phyloP scores from a whole-genome alignment of 2,329 filamentous ascomycete genomes.

The Sporothrix inflata region DNA sequence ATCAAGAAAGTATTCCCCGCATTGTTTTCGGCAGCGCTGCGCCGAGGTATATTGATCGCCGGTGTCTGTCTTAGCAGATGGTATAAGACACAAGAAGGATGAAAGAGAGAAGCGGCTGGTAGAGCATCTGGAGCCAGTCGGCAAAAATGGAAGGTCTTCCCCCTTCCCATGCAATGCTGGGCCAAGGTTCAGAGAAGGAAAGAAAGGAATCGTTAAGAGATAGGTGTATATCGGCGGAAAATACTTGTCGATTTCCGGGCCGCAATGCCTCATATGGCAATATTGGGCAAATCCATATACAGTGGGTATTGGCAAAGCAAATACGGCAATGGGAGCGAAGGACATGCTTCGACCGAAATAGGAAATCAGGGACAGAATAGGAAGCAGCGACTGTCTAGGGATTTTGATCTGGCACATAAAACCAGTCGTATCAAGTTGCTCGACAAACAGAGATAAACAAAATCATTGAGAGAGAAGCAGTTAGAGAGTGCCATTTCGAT shows the following conservation, averaged over 20 bases:
- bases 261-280: slow-evolving; percentile 10
- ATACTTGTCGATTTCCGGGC: neutral
- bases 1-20: neutral
- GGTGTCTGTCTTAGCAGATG: neutral
- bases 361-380: too few relatives aligned
- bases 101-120: neutral
- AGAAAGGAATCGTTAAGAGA: neutral
- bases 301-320: neutral
- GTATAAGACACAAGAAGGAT: neutral
- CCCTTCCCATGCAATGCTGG: neutral
- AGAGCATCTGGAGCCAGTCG: neutral
- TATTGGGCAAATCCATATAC: neutral
- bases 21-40: neutral
- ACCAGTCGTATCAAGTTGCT: too few relatives aligned
- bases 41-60: slow-evolving; percentile 2
- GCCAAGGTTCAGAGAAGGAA: neutral
- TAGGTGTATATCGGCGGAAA: neutral
- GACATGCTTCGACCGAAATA: neutral
- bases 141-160: neutral
- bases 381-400: too few relatives aligned
- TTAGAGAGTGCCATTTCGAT: too few relatives aligned
- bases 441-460: too few relatives aligned
- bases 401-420: too few relatives aligned
- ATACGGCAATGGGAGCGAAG: neutral
- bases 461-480: too few relatives aligned